A percentile compares a stretch with the other conserved stretches of the same genome.
Evolutionary conservation across 805 yeast species (phyloP).

Genomic region (Metschnikowia peoriensis): DNA sequence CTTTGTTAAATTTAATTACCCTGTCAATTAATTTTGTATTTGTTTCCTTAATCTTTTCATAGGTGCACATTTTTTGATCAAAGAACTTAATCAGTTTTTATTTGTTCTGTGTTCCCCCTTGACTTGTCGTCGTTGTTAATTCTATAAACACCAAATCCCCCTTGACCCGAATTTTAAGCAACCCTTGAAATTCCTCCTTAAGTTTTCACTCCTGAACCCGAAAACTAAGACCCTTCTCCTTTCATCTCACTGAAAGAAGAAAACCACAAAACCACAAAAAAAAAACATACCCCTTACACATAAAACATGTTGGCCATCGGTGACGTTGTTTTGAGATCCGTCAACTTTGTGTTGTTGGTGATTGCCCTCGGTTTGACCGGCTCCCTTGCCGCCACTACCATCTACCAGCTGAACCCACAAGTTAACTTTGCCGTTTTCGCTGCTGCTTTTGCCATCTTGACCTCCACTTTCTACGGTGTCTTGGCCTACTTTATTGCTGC

Average conservation of each 20-base stretch:
- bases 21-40: no score
- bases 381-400: slow-evolving; percentile 71
- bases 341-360: slow-evolving; percentile 73
- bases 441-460: slow-evolving; percentile 79
- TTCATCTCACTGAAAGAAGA: background rate
- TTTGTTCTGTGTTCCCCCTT: slow-evolving; percentile 3
- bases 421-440: slow-evolving; percentile 88
- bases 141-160: background rate
- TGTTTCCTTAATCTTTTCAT: background rate
- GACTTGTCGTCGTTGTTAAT: slow-evolving; percentile 5
- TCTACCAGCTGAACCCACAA: slow-evolving; percentile 59
- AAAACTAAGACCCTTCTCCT: background rate
- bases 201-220: background rate
- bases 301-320: slow-evolving; percentile 60
- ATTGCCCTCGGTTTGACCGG: slow-evolving; percentile 86
- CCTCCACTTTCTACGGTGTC: slow-evolving; percentile 77
- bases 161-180: background rate
- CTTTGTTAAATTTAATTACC: background rate
- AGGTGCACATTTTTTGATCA: slow-evolving; percentile 1
- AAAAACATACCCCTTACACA: background rate
- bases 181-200: background rate
- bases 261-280: background rate
- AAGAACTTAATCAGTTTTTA: no score
- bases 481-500: slow-evolving; percentile 73
- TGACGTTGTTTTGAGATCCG: slow-evolving; percentile 70